Percentiles rank a stretch among this genome's conserved stretches.
These are phyloP conservation scores for Xylaria curta DNA, from an alignment of 495 filamentous ascomycete species.

Conservation along the genomic window DNA sequence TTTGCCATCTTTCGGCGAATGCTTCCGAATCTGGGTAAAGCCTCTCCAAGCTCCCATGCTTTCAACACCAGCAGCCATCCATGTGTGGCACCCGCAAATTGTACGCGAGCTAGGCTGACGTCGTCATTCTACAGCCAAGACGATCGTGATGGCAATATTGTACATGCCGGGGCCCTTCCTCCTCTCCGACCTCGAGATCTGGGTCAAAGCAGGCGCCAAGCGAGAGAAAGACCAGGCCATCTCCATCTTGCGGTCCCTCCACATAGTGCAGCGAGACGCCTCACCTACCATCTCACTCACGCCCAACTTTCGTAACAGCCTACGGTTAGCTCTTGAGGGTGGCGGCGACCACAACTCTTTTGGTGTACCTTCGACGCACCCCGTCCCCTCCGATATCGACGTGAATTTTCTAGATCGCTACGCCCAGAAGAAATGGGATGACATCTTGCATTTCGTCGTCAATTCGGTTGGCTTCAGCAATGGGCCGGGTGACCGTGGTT, in stretches of 20 bases:
- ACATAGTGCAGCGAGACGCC: slow-evolving; percentile 73
- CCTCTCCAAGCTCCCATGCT: not conserved
- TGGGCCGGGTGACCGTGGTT: slow-evolving; percentile 32
- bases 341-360: slow-evolving; percentile 86
- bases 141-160: slow-evolving; percentile 90
- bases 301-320: slow-evolving; percentile 73
- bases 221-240: slow-evolving; percentile 82
- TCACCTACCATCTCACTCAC: slow-evolving; percentile 73
- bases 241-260: slow-evolving; percentile 77
- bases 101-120: slow-evolving; percentile 7
- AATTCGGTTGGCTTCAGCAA: slow-evolving; percentile 54
- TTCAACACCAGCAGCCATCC: not conserved
- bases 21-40: slow-evolving; percentile 85
- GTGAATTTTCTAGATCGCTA: slow-evolving; percentile 81
- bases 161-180: slow-evolving; percentile 82
- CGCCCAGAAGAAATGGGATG: slow-evolving; percentile 90
- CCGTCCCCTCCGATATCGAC: slow-evolving; percentile 63
- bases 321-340: slow-evolving; percentile 85
- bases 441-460: slow-evolving; percentile 94
- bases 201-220: slow-evolving; percentile 78
- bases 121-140: slow-evolving; percentile 70
- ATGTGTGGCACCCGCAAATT: slow-evolving; percentile 19
- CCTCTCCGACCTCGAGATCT: slow-evolving; percentile 77
- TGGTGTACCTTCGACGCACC: slow-evolving; percentile 75
- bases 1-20: slow-evolving; percentile 97